Percentiles rank a stretch among this genome's conserved stretches.
These are phyloP conservation scores for Termitomyces sp. DNA, from an alignment of 768 basidiomycete genomes.

Conservation along the genomic window DNA sequence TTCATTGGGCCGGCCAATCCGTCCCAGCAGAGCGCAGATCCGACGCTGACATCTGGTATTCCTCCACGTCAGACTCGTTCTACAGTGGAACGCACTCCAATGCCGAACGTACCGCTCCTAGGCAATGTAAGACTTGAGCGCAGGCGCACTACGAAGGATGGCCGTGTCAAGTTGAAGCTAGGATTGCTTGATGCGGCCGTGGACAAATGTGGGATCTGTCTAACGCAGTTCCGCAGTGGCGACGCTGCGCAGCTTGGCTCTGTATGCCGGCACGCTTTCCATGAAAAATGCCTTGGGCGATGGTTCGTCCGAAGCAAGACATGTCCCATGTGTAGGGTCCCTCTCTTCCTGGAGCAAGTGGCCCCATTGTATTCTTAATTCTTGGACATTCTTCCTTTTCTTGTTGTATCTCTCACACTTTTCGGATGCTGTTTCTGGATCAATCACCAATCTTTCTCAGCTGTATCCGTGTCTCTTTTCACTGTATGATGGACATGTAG, in stretches of 20 bases:
- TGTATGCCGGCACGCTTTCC: conserved; percentile 60
- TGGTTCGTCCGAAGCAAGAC: conserved; percentile 58
- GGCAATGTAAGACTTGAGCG: conserved; percentile 52
- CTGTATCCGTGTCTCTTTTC: neutral
- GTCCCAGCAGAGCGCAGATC: conserved; percentile 5
- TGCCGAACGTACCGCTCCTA: conserved; percentile 25
- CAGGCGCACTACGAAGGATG: conserved; percentile 53
- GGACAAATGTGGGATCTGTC: conserved; percentile 68
- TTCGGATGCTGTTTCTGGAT: too few relatives aligned
- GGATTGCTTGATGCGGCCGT: conserved; percentile 56
- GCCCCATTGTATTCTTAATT: conserved; percentile 12
- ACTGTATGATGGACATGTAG: neutral
- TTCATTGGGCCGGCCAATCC: conserved; percentile 50
- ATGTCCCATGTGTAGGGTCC: conserved; percentile 61
- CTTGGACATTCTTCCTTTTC: neutral
- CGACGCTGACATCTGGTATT: conserved; percentile 7
- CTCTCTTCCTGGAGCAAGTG: conserved; percentile 26
- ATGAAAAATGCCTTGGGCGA: conserved; percentile 54
- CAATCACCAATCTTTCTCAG: neutral
- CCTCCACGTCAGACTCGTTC: neutral
- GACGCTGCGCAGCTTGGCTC: conserved; percentile 53
- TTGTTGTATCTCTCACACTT: too few relatives aligned
- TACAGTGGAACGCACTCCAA: neutral
- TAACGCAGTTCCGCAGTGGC: conserved; percentile 58
- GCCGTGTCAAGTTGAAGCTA: conserved; percentile 68